Base-by-base conservation (phyloP, 768 basidiomycete genomes). In the Polyporus arcularius region DNA sequence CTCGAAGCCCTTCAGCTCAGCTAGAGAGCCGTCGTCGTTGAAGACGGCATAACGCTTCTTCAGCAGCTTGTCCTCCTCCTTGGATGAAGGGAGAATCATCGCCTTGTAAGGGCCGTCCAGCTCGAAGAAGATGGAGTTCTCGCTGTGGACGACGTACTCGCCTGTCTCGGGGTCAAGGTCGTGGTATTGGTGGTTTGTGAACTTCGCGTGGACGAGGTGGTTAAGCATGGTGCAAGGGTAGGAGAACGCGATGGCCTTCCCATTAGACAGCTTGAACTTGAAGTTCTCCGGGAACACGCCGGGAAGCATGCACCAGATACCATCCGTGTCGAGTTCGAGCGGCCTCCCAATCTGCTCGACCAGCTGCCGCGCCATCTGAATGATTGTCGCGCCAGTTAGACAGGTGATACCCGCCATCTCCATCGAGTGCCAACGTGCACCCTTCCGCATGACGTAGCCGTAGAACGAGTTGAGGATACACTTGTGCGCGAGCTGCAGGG, bases 401-500 rank as follows among this genome's bases (percentile, higher is more conserved):
- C 97, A 99, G 11, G 97, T 98, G 63, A 99, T 98, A 7, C 97
- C 97, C 1, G 97, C 97, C 97, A 99, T 99, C 79, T 99, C 97
- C 97, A 99, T 98, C 31, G 96, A 98, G 73, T 98, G 96, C 97
- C 97, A 99, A 32, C 97, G 81, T 16, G 97, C 97, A 54, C 97
- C 97, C 72, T 99, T 98, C 42, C 97, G 87, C 97, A 98, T 98
- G 72, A 99, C 96, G 68, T 99, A 99, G 39, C 97, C 97, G 71
- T 99, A 99, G 82, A 99, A 99, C 3, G 97, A 98, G 79, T 99
- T 99, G 65, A 99, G 85, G 71, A 99, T 99, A 71, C 96, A 98
- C 78, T 99, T 99, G 83, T 99, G 97, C 4, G 97, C 97, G 30
- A 99, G 88, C 73, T 99, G 97, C 38, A 99, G 83, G 4, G 97